Base-by-base conservation (phyloP, 1,284 basidiomycete genomes). In the Ceratobasidium sp. region DNA sequence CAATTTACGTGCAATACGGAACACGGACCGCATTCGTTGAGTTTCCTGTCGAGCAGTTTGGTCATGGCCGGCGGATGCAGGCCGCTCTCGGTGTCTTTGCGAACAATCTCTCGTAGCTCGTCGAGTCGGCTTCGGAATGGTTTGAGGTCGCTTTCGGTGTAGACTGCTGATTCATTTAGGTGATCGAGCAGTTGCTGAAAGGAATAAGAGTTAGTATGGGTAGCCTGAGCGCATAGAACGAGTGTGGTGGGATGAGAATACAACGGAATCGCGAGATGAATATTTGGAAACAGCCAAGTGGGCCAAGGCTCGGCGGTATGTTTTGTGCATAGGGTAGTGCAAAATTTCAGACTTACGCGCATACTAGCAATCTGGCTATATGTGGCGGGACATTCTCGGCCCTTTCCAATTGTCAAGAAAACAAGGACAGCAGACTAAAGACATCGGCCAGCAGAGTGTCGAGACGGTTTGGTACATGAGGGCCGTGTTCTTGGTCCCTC, bases 351-450 rank as follows among this genome's bases (percentile, higher is more conserved):
- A 89, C 93, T 86, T 78, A 96, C 94, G 81, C 92, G 83, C 89
- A 97, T 97, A 74, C 91, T 95, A 39, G 94, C 92, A 75, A 98
- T 90, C 79, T 97, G 96, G 75, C 93, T 94, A 80, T 96, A 98
- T 0, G 92, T 93, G 21, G 95, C 96, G 0, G 95, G 94, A 23
- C 91, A 91, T 82, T 97, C 96, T 75, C 90, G 88, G 61, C 92
- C 95, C 84, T 95, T 96, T 57, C 96, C 96, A 76, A 98, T 94
- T 41, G 94, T 94, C 76, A 96, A 87, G 83, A 94, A 97, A 94
- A 95, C 71, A 96, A 85, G n/a, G 92, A 94, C 58, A 96, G 86
- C 43, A 97, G 85, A 78, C 90, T 92, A 83, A 98, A 97, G 57
- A 97, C 94, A 82, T 98, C 96, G 36, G 93, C 91, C 61, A 98